phyloP scores from a whole-genome alignment of 2,329 filamentous ascomycete species.

The Aspergillus sp. region DNA sequence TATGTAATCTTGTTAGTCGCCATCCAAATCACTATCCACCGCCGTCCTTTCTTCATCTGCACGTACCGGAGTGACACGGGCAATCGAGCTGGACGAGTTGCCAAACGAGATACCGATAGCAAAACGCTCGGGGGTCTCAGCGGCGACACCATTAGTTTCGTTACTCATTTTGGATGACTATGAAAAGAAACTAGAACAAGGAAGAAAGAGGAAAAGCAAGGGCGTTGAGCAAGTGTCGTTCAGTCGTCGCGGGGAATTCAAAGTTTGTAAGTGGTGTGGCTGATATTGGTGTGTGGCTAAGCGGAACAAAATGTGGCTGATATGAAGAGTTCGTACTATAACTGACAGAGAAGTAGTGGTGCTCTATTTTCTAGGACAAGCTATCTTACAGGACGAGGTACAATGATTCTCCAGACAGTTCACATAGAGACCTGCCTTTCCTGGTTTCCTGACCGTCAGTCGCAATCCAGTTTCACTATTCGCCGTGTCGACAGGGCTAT shows the following conservation, averaged over 20 bases:
- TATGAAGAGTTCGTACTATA: not conserved
- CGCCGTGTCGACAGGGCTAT: too few species aligned
- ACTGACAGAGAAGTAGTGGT: too few species aligned
- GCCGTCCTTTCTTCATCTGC: not conserved
- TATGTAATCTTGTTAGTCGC: constrained; percentile 6
- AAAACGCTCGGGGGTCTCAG: constrained; percentile 43
- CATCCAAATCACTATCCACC: not conserved
- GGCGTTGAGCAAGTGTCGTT: constrained; percentile 1
- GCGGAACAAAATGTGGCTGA: not conserved
- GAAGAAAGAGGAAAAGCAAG: constrained; percentile 12
- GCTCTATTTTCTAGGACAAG: too few species aligned
- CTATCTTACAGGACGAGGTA: too few species aligned
- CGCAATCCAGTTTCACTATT: too few species aligned
- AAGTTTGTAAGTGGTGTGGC: constrained; percentile 25
- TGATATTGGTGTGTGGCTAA: constrained; percentile 4
- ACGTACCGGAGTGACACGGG: constrained; percentile 62
- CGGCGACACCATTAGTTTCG: constrained; percentile 45
- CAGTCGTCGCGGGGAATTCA: constrained; percentile 5
- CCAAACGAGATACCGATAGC: constrained; percentile 96
- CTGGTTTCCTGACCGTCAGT: too few species aligned
- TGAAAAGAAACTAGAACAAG: constrained; percentile 9
- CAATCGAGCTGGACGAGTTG: constrained; percentile 97
- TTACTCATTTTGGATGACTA: constrained; percentile 37
- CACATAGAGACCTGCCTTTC: too few species aligned
- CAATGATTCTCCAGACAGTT: too few species aligned